Base-by-base conservation (phyloP, 345 rosid species). In the Camelina sativa region DNA sequence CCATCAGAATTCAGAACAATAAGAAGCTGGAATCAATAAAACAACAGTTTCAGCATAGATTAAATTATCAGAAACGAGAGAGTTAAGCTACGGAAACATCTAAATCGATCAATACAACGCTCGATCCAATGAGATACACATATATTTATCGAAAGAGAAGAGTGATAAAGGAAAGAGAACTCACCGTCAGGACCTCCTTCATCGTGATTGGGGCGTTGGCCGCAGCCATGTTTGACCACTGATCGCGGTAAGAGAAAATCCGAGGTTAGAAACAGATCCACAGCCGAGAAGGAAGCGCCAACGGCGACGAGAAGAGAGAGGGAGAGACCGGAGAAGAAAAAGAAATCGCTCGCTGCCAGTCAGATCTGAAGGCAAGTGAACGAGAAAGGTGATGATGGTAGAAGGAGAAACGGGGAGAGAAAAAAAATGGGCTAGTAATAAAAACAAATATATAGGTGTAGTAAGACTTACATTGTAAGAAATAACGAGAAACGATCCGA, bases 121-220 rank as follows among this genome's bases (percentile, higher is more conserved):
- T 62, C 22, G 71, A 64, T 59, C 71, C 22, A 68, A 77, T 15
- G 53, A 62, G 67, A 63, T 53, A 65, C 15, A 46, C 37, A 46
- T 60, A 8, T 11, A 4, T 15, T 5, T 47, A 2, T 5, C 22
- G 2, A 6, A 11, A 17, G 12, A 44, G 16, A 22, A 74, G 65
- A 66, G 32, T 44, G 54, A 3, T 6, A 32, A 32, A 44, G 28
- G n/a, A 60, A 52, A 54, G 16, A n/a, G 52, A 80, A 68, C 91
- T 81, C 74, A 91, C 96, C 48, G 91, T 93, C 30, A 91, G 76
- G 77, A 89, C 90, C 84, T 93, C 98, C 81, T 89, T 89, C 98
- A 93, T 88, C 76, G 92, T 65, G 87, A 93, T 89, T 72, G 93
- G 97, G 58, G 97, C 96, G 84, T 80, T 91, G 30, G 97, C 91